These are phyloP conservation scores for Paraphoma sp. DNA, from an alignment of 2,329 filamentous ascomycete species.

Conservation along the genomic window DNA sequence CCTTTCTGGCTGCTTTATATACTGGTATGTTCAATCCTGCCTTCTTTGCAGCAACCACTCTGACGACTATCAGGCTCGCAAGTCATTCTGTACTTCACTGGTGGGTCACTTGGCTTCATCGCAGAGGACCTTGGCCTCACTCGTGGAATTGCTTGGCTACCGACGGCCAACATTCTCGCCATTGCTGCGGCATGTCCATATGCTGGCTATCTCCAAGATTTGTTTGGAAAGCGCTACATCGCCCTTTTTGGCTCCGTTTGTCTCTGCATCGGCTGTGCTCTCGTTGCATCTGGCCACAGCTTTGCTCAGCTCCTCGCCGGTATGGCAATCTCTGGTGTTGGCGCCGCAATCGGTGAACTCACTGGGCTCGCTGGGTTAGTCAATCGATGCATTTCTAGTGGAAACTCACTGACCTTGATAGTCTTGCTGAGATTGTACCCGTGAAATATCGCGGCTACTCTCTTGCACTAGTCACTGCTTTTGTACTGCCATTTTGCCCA, in stretches of 20 bases:
- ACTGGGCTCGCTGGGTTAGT: constrained; percentile 45
- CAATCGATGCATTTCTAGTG: background rate
- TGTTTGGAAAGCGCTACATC: constrained; percentile 46
- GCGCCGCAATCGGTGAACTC: constrained; percentile 43
- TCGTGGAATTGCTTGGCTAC: constrained; percentile 37
- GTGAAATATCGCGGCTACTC: constrained; percentile 44
- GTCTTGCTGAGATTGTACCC: constrained; percentile 42
- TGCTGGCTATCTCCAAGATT: constrained; percentile 44
- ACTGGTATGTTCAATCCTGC: constrained; percentile 25
- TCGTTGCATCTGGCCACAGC: constrained; percentile 36
- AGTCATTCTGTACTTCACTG: constrained; percentile 43
- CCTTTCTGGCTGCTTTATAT: constrained; percentile 48
- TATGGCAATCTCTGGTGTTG: constrained; percentile 43
- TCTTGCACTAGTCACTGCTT: constrained; percentile 40
- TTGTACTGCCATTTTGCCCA: constrained; percentile 45
- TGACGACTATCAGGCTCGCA: constrained; percentile 33
- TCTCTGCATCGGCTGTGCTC: constrained; percentile 38
- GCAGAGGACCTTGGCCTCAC: constrained; percentile 31
- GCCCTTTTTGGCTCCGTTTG: constrained; percentile 39
- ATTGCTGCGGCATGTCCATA: constrained; percentile 44
- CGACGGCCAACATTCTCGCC: constrained; percentile 44
- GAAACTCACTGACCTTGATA: constrained; percentile 10
- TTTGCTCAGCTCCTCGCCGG: constrained; percentile 44
- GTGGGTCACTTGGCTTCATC: constrained; percentile 41
- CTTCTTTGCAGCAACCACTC: background rate